Evolutionary conservation across 495 filamentous ascomycete genomes (phyloP), one percentile per base, ranked within the genome.

Genomic region (Penicillium paradoxum): DNA sequence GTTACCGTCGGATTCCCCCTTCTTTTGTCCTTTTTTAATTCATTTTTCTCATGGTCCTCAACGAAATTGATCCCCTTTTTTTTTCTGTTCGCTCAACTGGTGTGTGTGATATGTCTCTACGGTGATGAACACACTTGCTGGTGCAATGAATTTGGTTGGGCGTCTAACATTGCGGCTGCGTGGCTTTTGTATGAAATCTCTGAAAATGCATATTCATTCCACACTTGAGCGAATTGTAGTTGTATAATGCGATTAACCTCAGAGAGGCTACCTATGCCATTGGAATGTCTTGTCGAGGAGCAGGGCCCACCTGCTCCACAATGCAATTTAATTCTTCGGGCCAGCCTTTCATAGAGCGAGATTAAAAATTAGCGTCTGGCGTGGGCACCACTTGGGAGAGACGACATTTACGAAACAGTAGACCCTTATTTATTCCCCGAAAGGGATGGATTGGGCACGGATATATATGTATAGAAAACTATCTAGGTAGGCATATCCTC

Each of bases 21-120:
- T 57, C 57, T 52, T 45, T 55, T 54, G 58, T 59, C 54, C 54
- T 42, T 53, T 60, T 52, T 60, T 60, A 29, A 57, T 55, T 57
- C 46, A 41, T 44, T 30, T 30, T 58, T 32, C 25, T 29, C 49
- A 51, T 65, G 60, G 53, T 55, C 45, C 53, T 51, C 59, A 51
- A 67, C 61, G 62, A 67, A 70, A 70, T 69, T 70, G 62, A 69
- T 58, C 55, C 57, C 49, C 51, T 51, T 61, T 56, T 53, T 54
- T 69, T 53, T 55, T 54, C 55, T 54, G 58, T 56, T 55, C 50
- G 49, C 54, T 48, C 57, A 50, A 53, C 41, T 32, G 52, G 48
- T 55, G 37, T 54, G 62, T 54, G 48, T 53, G 50, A 55, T 58
- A 53, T 53, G 45, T 55, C 51, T 51, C 33, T 39, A 44, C 45